These are phyloP conservation scores for Coccinonectria pachysandricola DNA, from an alignment of 2,329 filamentous ascomycete species.

Conservation along the genomic window DNA sequence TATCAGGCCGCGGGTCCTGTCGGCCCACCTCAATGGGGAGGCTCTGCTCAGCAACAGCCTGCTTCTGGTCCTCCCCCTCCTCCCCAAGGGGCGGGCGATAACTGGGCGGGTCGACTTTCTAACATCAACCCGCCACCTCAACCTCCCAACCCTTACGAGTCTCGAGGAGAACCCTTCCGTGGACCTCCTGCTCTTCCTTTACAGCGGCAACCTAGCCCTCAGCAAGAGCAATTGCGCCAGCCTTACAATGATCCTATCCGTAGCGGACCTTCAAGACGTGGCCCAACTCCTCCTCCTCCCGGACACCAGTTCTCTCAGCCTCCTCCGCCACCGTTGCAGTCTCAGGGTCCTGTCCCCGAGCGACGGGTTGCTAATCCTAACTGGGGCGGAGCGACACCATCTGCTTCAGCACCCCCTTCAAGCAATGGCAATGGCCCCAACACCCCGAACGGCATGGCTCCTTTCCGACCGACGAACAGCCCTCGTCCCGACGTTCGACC, in stretches of 20 bases:
- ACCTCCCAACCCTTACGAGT: slow-evolving; percentile 73
- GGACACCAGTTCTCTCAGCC: slow-evolving; percentile 38
- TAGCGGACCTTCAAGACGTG: slow-evolving; percentile 32
- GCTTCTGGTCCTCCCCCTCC: slow-evolving; percentile 51
- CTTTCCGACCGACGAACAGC: slow-evolving; percentile 63
- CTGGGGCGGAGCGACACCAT: slow-evolving; percentile 44
- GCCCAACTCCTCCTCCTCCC: slow-evolving; percentile 43
- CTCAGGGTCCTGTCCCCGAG: slow-evolving; percentile 33
- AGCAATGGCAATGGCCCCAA: slow-evolving; percentile 26
- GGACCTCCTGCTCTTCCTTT: slow-evolving; percentile 56
- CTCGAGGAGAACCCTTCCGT: slow-evolving; percentile 55
- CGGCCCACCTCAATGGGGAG: slow-evolving; percentile 83
- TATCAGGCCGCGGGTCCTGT: slow-evolving; percentile 78
- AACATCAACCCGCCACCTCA: slow-evolving; percentile 70
- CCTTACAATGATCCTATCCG: slow-evolving; percentile 46
- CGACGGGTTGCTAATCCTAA: slow-evolving; percentile 51
- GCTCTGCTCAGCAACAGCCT: slow-evolving; percentile 50
- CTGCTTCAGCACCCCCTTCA: slow-evolving; percentile 27
- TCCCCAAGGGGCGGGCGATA: slow-evolving; percentile 44
- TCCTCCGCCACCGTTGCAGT: slow-evolving; percentile 37
- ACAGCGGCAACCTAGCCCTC: slow-evolving; percentile 65
- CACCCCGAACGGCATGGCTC: slow-evolving; percentile 47
- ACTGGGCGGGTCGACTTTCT: slow-evolving; percentile 56
- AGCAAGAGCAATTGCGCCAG: slow-evolving; percentile 51
- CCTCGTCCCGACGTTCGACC: slow-evolving; percentile 77